Evolutionary conservation across 2,329 filamentous ascomycete genomes (phyloP).

Genomic region (Cordyceps cicadae): DNA sequence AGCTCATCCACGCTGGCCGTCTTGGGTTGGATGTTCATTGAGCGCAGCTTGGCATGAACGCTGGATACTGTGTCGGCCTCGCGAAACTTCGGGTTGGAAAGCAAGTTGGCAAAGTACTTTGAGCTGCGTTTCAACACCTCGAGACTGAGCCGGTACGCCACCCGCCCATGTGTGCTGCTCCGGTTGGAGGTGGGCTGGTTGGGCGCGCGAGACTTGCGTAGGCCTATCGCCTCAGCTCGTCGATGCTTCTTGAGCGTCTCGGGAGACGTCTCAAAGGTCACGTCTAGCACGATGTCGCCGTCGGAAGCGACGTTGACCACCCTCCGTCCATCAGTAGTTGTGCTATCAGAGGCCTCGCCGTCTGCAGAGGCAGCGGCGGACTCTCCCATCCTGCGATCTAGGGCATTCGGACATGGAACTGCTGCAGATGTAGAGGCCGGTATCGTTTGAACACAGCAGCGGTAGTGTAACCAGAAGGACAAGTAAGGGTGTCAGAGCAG

Average conservation of each 20-base stretch:
- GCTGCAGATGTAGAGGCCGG: background rate
- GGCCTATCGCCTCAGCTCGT: constrained; percentile 28
- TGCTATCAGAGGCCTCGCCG: constrained; percentile 21
- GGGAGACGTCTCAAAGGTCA: constrained; percentile 54
- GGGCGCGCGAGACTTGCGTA: constrained; percentile 22
- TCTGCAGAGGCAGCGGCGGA: constrained; percentile 23
- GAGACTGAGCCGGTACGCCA: constrained; percentile 53
- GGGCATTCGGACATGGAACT: constrained; percentile 6
- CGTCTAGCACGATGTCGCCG: constrained; percentile 59
- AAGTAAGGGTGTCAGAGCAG: background rate
- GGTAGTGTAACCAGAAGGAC: background rate
- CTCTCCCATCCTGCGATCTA: constrained; percentile 22
- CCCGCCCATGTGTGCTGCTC: constrained; percentile 29
- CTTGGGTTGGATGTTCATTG: constrained; percentile 37
- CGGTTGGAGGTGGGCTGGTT: constrained; percentile 21
- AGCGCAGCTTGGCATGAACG: constrained; percentile 41
- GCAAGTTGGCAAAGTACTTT: constrained; percentile 60
- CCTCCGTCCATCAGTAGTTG: constrained; percentile 21
- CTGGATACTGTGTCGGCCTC: constrained; percentile 50
- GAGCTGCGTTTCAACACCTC: constrained; percentile 51
- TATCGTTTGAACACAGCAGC: background rate
- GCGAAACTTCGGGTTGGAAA: constrained; percentile 54
- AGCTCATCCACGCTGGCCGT: constrained; percentile 44
- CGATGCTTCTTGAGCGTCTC: constrained; percentile 39
- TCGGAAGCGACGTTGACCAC: constrained; percentile 44